Evolutionary conservation across 768 basidiomycete genomes (phyloP).

Genomic region (Termitomyces sp.): DNA sequence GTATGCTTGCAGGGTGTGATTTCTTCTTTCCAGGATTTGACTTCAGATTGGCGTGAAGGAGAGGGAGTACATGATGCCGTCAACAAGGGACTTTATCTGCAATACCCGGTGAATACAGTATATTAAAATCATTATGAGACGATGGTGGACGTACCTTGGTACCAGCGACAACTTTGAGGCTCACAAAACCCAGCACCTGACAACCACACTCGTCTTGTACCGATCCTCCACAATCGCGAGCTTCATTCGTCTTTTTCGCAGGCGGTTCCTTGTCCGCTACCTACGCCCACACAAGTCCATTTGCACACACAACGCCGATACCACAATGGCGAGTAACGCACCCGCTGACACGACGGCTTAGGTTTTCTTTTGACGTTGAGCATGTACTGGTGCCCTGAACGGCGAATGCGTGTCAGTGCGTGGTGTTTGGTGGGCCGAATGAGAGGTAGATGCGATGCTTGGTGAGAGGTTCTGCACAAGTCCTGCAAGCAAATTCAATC

Average conservation of each 20-base stretch:
- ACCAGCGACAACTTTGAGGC: constrained; percentile 32
- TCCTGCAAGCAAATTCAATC: too few species aligned
- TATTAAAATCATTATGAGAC: neutral
- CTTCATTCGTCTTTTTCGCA: constrained; percentile 81
- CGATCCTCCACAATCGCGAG: constrained; percentile 88
- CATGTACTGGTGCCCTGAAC: constrained; percentile 72
- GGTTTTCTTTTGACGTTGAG: constrained; percentile 76
- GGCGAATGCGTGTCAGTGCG: constrained; percentile 66
- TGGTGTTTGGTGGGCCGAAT: constrained; percentile 58
- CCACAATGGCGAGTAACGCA: too few species aligned
- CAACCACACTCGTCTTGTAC: constrained; percentile 61
- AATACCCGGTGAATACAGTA: neutral
- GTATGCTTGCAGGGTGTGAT: constrained; percentile 84
- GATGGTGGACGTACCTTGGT: constrained; percentile 29
- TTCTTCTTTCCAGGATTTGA: constrained; percentile 93
- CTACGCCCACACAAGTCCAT: constrained; percentile 37
- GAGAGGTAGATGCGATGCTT: too few species aligned
- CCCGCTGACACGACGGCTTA: constrained; percentile 59
- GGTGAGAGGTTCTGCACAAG: too few species aligned
- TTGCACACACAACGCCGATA: too few species aligned
- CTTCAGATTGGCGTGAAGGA: constrained; percentile 92
- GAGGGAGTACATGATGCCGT: constrained; percentile 73
- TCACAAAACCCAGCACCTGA: constrained; percentile 84
- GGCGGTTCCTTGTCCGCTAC: constrained; percentile 82
- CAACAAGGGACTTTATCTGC: constrained; percentile 55